Evolutionary conservation across 805 yeast genomes (phyloP), one percentile per base, ranked within the genome.

Genomic region (Pichia nanzhaoensis): DNA sequence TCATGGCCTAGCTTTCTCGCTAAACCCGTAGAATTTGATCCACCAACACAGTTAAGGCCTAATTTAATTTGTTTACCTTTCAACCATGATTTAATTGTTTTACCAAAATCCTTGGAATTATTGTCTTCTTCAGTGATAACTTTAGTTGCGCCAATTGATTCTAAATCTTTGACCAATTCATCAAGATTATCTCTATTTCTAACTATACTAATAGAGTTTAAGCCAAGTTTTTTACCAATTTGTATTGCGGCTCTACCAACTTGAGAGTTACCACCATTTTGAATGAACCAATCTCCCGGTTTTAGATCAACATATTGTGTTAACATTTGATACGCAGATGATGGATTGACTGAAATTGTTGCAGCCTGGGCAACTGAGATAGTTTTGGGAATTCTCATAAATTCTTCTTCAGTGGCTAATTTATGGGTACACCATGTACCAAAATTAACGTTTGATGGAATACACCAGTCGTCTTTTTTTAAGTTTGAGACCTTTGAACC

Each of bases 381-480:
- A 41, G 77, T 78, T 44, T 71, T 71, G 19, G 82, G 78, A 40
- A 90, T 65, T 54, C 74, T 74, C 55, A 78, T 73, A 58, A 88
- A 69, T 27, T 78, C 71, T 1, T 66, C 60, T 13, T 73, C 74
- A 2, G 59, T 61, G 7, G 81, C 75, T 39, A 82, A 60, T 9
- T 84, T 81, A 53, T 83, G 86, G 3, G 91, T 77, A 50, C 95
- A 74, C 99, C 99, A 93, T 3, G 99, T 91, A 27, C 99, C 99
- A 48, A 81, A 82, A 54, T 84, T 83, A 12, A 88, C 83, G 34
- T 68, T 68, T 10, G 77, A 58, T 10, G 98, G 97, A 37, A 91
- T 75, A 33, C 82, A 87, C 90, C 95, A 88, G 62, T 93, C 98
- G 38, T 96, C 96, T 2, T 68, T 66, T 37, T 68, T 54, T 42